Base-by-base conservation (phyloP, 1,284 basidiomycete species). In the Pseudozyma tsukubaensis region DNA sequence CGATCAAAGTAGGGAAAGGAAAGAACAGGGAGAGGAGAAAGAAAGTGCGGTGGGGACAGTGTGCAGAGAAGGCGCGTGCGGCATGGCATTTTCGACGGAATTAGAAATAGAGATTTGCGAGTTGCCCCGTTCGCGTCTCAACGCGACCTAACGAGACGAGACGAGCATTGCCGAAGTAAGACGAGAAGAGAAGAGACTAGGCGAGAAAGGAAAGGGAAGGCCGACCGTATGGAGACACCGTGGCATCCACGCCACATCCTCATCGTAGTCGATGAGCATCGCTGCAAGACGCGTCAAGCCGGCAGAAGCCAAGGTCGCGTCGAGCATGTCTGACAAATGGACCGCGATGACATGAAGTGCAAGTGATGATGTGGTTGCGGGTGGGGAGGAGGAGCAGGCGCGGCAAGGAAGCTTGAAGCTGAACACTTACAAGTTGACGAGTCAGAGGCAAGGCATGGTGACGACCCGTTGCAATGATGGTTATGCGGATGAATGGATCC, bases 71-170 rank as follows among this genome's bases (percentile, higher is more conserved):
- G 45, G 44, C 44, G 53, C 52, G 52, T 54, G 44, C 44, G 53
- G 11, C 34, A 4, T 11, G 34, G 44, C 42, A 48, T 10, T 43
- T 57, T 16, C 16, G 37, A 58, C 39, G 48, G 55, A 58, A 50
- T 34, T 42, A 47, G 50, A 48, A 52, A 32, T 24, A 24, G 16
- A 43, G 37, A 37, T 44, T 63, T 59, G 60, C 53, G 50, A 64
- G 57, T 63, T 60, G 67, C 53, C 67, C 60, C 67, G 67, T 70
- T 63, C 61, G 61, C 60, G 57, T 53, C 3, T 40, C 9, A 14
- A 18, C 14, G 37, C 4, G 4, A 32, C 42, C 24, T 39, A 24
- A 43, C 54, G 54, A 51, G 43, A 47, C 42, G 55, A 57, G 45
- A 42, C 35, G 32, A 29, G 13, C 14, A 16, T 29, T 21, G 18